These are phyloP conservation scores for Exophiala calicioides DNA, from an alignment of 2,329 filamentous ascomycete species.

Conservation along the genomic window DNA sequence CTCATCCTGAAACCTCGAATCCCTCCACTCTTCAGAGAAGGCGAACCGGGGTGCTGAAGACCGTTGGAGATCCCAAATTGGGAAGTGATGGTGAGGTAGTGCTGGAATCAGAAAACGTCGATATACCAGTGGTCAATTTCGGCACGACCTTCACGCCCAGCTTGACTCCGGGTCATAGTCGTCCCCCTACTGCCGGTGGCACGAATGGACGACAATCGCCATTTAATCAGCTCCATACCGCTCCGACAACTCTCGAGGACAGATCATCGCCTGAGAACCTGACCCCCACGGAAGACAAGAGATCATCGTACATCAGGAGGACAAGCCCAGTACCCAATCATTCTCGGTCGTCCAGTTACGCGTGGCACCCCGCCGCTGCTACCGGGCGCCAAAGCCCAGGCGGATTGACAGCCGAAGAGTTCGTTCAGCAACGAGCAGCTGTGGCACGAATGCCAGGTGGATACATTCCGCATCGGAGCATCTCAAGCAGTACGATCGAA, in stretches of 20 bases:
- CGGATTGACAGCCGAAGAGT: conserved; percentile 75
- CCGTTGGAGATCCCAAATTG: conserved; percentile 53
- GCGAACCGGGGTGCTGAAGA: conserved; percentile 77
- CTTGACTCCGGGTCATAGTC: conserved; percentile 49
- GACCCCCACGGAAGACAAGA: conserved; percentile 14
- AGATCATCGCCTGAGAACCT: conserved; percentile 8
- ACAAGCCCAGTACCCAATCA: conserved; percentile 19
- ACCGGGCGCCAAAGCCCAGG: conserved; percentile 48
- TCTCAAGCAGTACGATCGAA: conserved; percentile 27
- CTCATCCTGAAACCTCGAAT: conserved; percentile 54
- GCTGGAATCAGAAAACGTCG: conserved; percentile 37
- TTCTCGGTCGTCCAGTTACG: conserved; percentile 57
- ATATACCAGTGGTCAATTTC: conserved; percentile 77
- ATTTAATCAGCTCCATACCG: conserved; percentile 15
- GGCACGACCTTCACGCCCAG: conserved; percentile 76
- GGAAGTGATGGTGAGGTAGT: conserved; percentile 49
- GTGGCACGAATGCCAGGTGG: conserved; percentile 50
- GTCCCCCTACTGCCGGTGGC: conserved; percentile 58
- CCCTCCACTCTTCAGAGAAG: conserved; percentile 57
- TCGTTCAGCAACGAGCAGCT: conserved; percentile 74
- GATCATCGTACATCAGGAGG: conserved; percentile 8
- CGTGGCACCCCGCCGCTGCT: conserved; percentile 74
- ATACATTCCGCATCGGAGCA: conserved; percentile 43
- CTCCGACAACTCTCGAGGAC: conserved; percentile 17
- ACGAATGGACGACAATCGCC: conserved; percentile 34